These are phyloP conservation scores for Exserohilum rostratum DNA, from an alignment of 2,329 filamentous ascomycete species.

Conservation along the genomic window DNA sequence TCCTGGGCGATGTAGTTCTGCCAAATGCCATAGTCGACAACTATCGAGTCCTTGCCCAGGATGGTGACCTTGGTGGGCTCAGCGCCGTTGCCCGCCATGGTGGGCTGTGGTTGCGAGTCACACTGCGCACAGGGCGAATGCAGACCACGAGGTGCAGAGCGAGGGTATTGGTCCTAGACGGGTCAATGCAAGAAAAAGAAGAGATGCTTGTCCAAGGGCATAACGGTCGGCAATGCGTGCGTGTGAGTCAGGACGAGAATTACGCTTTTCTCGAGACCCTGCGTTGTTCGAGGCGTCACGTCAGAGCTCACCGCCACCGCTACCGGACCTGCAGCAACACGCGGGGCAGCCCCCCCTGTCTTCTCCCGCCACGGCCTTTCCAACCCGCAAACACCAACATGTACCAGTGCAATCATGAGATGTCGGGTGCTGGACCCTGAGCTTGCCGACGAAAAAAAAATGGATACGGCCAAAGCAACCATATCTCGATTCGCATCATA, in stretches of 20 bases:
- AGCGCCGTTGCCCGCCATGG: constrained; percentile 41
- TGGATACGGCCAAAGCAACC: too few relatives aligned
- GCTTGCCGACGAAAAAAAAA: too few relatives aligned
- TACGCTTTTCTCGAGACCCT: constrained; percentile 10
- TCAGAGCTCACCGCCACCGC: constrained; percentile 12
- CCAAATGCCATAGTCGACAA: constrained; percentile 92
- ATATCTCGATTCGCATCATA: too few relatives aligned
- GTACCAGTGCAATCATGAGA: neutral
- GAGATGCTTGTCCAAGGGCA: constrained; percentile 3
- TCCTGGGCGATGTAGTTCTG: constrained; percentile 80
- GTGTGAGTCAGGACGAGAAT: constrained; percentile 8
- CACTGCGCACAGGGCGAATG: constrained; percentile 9
- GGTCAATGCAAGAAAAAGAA: constrained; percentile 6
- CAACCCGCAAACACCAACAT: neutral
- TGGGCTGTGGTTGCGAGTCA: constrained; percentile 22
- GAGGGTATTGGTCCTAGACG: neutral
- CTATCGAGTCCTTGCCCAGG: constrained; percentile 85
- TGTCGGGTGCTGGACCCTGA: neutral
- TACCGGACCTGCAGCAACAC: constrained; percentile 23
- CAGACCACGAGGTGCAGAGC: neutral
- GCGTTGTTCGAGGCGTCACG: constrained; percentile 9
- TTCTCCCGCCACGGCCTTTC: constrained; percentile 1
- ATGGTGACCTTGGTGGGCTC: constrained; percentile 73
- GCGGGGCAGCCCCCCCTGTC: constrained; percentile 14
- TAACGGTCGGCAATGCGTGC: neutral